These are phyloP conservation scores for Pseudozyma hubeiensis DNA, from an alignment of 1,284 basidiomycete species.

Conservation along the genomic window DNA sequence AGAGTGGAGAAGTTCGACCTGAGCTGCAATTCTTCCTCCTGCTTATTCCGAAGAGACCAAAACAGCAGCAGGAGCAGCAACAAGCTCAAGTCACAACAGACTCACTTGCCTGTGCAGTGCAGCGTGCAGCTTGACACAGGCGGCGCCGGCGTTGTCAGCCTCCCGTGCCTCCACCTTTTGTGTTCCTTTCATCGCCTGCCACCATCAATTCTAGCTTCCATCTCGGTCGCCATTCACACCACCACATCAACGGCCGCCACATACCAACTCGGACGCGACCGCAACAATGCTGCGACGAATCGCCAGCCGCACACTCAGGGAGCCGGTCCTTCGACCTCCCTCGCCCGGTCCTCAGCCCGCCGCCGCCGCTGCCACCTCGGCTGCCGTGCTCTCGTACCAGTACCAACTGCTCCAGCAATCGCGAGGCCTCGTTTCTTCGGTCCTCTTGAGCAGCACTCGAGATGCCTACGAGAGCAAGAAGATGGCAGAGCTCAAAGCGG, in stretches of 20 bases:
- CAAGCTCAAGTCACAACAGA: conserved; percentile 1
- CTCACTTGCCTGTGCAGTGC: not conserved
- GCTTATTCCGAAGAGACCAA: conserved; percentile 22
- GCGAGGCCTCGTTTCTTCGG: conserved; percentile 57
- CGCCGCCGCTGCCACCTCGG: conserved; percentile 35
- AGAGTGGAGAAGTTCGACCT: not conserved
- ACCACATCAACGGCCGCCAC: not conserved
- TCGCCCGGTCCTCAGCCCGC: conserved; percentile 38
- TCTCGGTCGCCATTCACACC: conserved; percentile 8
- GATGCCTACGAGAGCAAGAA: conserved; percentile 59
- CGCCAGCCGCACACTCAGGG: conserved; percentile 45
- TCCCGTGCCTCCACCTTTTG: conserved; percentile 1
- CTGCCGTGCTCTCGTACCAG: conserved; percentile 47
- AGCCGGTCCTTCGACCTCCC: conserved; percentile 34
- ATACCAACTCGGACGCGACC: conserved; percentile 4
- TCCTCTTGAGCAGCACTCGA: conserved; percentile 57
- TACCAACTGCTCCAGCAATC: conserved; percentile 50
- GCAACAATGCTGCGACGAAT: conserved; percentile 47
- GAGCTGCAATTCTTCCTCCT: conserved; percentile 7
- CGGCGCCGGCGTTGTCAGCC: conserved; percentile 1
- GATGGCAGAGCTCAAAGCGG: conserved; percentile 55
- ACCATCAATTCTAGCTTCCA: not conserved
- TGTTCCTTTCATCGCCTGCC: not conserved
- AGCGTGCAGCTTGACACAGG: not conserved
- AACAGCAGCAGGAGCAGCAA: not conserved